Conservation (phyloP, 2,329 filamentous ascomycete genomes). For the Tricladium varicosporioides region DNA sequence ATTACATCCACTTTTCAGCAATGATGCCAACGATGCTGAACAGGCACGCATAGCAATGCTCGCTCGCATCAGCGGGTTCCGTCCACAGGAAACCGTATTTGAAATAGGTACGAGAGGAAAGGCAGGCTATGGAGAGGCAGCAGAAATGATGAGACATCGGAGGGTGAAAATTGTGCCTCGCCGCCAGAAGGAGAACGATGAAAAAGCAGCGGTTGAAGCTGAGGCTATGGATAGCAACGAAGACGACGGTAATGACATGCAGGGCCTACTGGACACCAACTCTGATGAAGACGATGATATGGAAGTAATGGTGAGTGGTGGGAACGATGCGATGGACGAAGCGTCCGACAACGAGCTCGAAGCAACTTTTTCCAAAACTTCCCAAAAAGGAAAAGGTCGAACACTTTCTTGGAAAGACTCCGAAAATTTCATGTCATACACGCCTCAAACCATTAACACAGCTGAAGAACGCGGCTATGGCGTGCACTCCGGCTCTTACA, state of each 20-base stretch:
- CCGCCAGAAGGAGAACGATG: slow-evolving; percentile 39
- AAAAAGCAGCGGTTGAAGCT: slow-evolving; percentile 37
- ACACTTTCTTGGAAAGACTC: slow-evolving; percentile 73
- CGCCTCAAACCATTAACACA: slow-evolving; percentile 73
- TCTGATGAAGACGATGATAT: slow-evolving; percentile 40
- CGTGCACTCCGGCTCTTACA: slow-evolving; percentile 74
- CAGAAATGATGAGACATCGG: slow-evolving; percentile 72
- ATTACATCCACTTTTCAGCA: slow-evolving; percentile 77
- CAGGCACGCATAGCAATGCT: slow-evolving; percentile 81
- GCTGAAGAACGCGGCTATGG: slow-evolving; percentile 92
- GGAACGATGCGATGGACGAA: slow-evolving; percentile 50
- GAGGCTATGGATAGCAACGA: slow-evolving; percentile 29
- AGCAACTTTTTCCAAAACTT: slow-evolving; percentile 65
- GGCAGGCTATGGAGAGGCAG: slow-evolving; percentile 58
- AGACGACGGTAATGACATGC: slow-evolving; percentile 25
- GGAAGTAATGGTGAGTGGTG: slow-evolving; percentile 34
- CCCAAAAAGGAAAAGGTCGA: slow-evolving; percentile 51
- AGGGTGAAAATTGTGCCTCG: slow-evolving; percentile 66
- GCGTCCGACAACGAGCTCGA: slow-evolving; percentile 64
- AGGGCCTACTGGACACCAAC: slow-evolving; percentile 28
- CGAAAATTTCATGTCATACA: slow-evolving; percentile 97
- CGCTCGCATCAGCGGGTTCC: slow-evolving; percentile 81
- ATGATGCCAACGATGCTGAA: slow-evolving; percentile 63
- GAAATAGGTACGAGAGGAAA: slow-evolving; percentile 79
- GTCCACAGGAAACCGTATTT: slow-evolving; percentile 93